These are phyloP conservation scores for Lagenaria siceraria DNA, from an alignment of 306 rosid species.

Conservation along the genomic window DNA sequence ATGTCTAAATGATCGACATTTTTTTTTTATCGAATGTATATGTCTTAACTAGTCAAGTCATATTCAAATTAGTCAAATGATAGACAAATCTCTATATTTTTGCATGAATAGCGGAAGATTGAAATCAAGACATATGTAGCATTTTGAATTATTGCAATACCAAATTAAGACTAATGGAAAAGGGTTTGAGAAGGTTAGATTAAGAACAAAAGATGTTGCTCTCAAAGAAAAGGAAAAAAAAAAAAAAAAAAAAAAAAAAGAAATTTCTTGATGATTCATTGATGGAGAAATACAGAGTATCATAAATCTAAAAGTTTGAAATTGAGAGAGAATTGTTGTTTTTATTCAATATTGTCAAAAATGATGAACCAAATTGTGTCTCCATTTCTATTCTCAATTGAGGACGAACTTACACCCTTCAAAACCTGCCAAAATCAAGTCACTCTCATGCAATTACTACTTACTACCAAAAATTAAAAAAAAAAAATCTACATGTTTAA, in stretches of 20 bases:
- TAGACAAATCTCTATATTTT: too few relatives aligned
- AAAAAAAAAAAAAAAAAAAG: too few relatives aligned
- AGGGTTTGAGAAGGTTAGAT: not conserved
- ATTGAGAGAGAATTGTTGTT: not conserved
- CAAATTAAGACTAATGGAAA: not conserved
- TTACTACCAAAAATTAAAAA: too few relatives aligned
- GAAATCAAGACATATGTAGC: not conserved
- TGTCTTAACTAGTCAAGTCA: too few relatives aligned
- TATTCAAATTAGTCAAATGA: too few relatives aligned
- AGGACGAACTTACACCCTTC: conserved; percentile 11
- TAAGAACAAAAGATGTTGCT: not conserved
- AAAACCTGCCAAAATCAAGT: conserved; percentile 39
- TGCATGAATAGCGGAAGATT: not conserved
- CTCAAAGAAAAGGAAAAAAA: too few relatives aligned
- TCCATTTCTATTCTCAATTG: not conserved
- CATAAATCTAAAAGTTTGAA: not conserved
- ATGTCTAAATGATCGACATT: too few relatives aligned
- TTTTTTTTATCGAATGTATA: too few relatives aligned
- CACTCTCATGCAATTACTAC: not conserved
- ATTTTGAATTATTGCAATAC: not conserved
- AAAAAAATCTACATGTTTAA: too few relatives aligned
- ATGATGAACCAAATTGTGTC: not conserved
- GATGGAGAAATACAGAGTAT: not conserved
- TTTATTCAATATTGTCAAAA: conserved; percentile 6
- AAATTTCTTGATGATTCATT: not conserved